Percentiles rank a stretch among this genome's conserved stretches.
These are phyloP conservation scores for Paraleonurus japonicus DNA, from an alignment of 257 asterid genomes.

Conservation along the genomic window DNA sequence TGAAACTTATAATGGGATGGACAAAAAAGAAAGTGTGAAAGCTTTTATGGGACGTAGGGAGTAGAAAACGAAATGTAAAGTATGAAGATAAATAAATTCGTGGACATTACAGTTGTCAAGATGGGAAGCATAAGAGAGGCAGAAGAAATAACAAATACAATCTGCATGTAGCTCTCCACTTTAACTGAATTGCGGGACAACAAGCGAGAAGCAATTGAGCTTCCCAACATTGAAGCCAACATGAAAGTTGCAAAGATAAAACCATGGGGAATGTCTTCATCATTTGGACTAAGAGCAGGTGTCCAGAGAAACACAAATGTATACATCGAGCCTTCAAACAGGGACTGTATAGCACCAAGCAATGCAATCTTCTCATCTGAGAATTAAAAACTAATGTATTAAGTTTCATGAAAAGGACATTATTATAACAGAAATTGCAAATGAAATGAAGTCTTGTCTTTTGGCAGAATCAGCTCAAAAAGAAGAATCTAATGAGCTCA, in stretches of 20 bases:
- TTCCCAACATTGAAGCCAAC: conserved; percentile 97
- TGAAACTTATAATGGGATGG: too few species aligned
- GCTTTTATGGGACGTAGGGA: too few species aligned
- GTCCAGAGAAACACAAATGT: conserved; percentile 98
- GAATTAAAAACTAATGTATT: conserved; percentile 25
- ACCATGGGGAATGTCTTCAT: conserved; percentile 95
- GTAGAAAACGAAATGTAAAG: background rate
- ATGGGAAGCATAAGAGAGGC: conserved; percentile 85
- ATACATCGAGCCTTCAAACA: conserved; percentile 98
- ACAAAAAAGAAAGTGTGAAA: too few species aligned
- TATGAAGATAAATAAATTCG: background rate
- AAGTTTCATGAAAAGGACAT: conserved; percentile 23
- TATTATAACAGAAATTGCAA: background rate
- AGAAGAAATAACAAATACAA: conserved; percentile 80
- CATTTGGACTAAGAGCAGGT: conserved; percentile 95
- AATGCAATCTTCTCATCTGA: conserved; percentile 97
- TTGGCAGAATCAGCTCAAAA: background rate
- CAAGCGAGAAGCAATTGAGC: conserved; percentile 92
- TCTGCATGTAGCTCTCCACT: conserved; percentile 98
- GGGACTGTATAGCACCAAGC: conserved; percentile 95
- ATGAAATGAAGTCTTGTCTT: background rate
- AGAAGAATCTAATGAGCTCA: background rate
- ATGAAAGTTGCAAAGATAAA: conserved; percentile 92
- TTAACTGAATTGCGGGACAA: conserved; percentile 64
- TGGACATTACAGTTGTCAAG: conserved; percentile 54